Percentiles rank a stretch among this genome's conserved stretches.
Conservation (phyloP, 2,329 filamentous ascomycete species). For the Phialophora macrospora region DNA sequence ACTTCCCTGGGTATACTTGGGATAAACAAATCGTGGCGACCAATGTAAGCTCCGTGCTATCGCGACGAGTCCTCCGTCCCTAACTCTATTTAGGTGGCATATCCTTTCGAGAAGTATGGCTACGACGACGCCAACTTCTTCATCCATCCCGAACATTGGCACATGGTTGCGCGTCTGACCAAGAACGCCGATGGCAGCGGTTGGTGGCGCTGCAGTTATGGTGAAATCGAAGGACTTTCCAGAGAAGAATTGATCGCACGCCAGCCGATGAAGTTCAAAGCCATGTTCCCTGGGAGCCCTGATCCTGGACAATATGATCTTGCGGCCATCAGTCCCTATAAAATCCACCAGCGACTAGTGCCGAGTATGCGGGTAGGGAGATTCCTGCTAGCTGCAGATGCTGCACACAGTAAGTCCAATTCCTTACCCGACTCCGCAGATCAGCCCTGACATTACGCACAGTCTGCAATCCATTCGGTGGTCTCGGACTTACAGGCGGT, state of each 20-base stretch:
- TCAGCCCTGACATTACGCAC: conserved; percentile 4
- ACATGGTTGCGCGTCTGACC: conserved; percentile 67
- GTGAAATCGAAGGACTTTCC: conserved; percentile 61
- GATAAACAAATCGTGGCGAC: conserved; percentile 38
- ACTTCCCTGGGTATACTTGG: conserved; percentile 37
- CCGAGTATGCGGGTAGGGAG: conserved; percentile 62
- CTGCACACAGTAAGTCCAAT: conserved; percentile 55
- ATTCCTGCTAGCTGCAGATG: conserved; percentile 64
- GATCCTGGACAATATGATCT: conserved; percentile 63
- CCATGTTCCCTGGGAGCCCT: conserved; percentile 65
- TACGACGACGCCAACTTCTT: conserved; percentile 53
- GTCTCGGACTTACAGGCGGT: conserved; percentile 66
- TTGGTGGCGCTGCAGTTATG: conserved; percentile 68
- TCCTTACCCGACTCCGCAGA: background rate
- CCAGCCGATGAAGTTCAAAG: conserved; percentile 61
- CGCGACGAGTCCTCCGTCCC: background rate
- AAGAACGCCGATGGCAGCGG: conserved; percentile 57
- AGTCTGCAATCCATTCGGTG: conserved; percentile 59
- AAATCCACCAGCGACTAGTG: conserved; percentile 66
- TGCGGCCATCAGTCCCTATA: conserved; percentile 64
- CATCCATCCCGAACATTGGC: conserved; percentile 65
- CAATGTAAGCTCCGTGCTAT: conserved; percentile 30
- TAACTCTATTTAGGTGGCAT: conserved; percentile 24
- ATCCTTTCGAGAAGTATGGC: conserved; percentile 36
- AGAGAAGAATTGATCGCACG: conserved; percentile 60